Base-by-base conservation (phyloP, 1,139 yeast genomes). In the Pichia sp. region DNA sequence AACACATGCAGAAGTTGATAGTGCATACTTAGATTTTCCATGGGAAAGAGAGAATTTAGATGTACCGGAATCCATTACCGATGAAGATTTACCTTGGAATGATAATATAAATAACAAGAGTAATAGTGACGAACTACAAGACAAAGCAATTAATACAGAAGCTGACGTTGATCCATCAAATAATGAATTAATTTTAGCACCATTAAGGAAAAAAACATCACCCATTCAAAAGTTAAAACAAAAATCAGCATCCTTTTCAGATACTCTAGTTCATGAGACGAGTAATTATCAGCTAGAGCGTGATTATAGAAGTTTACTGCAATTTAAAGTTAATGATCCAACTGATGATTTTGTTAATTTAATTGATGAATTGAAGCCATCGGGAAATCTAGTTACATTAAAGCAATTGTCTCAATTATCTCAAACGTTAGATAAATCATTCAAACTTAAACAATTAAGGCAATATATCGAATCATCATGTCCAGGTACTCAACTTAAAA, bases 301-400 rank as follows among this genome's bases (percentile, higher is more conserved):
- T 39, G 62, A 62, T 44, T 53, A 69, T 30, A 64, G 67, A 54
- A 62, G 63, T 49, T 57, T 71, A 33, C 58, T 72, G 61, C 66
- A 64, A 8, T 71, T 70, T 57, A 62, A 65, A 49, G 57, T 65
- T 19, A 64, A 61, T 30, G 59, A 67, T 7, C 57, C 69, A 1
- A 56, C 55, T 18, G 68, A 60, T n/a, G 62, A 69, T 33, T 56
- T 70, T 19, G 52, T 66, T 27, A 60, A 59, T 31, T 62, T 62
- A 44, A 71, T 73, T 36, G 68, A 67, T 44, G 56, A 60, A 9
- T 58, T 70, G 58, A 63, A 59, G 52, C 77, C 77, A 0, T 34
- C 56, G 1, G 55, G 54, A 13, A 44, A 48, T 10, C 47, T 50
- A 3, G 59, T 73, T 2, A 67, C 74, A 0, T 47, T 55, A 1